phyloP scores from a whole-genome alignment of 345 rosid species.

The Acer saccharum region DNA sequence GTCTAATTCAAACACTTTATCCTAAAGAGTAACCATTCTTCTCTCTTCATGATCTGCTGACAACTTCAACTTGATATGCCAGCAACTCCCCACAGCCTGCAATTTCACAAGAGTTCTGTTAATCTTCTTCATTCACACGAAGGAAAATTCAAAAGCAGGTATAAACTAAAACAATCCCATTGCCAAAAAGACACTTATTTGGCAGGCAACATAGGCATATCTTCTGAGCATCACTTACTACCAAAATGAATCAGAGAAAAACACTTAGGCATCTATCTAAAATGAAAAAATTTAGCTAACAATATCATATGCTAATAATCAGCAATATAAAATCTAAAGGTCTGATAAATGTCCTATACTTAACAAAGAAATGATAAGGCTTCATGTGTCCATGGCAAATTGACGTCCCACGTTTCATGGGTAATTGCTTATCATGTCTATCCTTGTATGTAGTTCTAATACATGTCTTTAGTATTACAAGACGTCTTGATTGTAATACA shows the following conservation, averaged over 20 bases:
- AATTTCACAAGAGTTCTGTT: neutral
- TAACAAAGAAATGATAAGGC: neutral
- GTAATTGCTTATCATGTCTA: neutral
- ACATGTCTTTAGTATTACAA: neutral
- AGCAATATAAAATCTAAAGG: neutral
- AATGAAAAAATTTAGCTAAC: neutral
- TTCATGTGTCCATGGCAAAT: neutral
- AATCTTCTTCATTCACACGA: neutral
- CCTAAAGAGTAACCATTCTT: neutral
- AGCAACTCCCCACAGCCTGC: neutral
- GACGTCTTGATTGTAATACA: too few relatives aligned
- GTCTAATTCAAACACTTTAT: neutral
- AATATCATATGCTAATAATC: neutral
- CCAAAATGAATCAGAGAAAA: neutral
- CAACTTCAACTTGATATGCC: neutral
- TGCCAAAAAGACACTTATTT: neutral
- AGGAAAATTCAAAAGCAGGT: neutral
- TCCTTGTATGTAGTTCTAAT: neutral
- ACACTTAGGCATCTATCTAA: neutral
- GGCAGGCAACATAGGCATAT: neutral
- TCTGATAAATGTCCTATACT: neutral
- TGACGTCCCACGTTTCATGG: neutral
- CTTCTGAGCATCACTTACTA: too few relatives aligned
- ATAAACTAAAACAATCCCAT: neutral
- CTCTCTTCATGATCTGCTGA: neutral